Base-by-base conservation (phyloP, 1,284 basidiomycete species). In the Papiliotrema flavescens region DNA sequence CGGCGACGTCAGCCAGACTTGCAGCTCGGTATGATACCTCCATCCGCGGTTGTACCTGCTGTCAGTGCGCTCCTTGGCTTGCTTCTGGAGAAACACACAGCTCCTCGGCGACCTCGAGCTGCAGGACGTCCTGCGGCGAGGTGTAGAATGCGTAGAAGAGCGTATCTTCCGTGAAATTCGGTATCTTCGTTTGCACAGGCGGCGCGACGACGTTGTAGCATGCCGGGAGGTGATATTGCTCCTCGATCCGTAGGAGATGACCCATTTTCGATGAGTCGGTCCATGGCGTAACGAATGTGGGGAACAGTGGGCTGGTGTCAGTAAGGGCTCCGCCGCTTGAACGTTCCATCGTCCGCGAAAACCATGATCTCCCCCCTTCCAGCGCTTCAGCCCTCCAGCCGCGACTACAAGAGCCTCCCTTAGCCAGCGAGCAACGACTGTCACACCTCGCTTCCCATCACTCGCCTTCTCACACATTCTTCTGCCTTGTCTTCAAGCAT, bases 71-170 rank as follows among this genome's bases (percentile, higher is more conserved):
- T 32, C 28, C 28, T 11, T 32, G 5, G 6, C 28, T 6, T 11
- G 28, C 6, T 11, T 32, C 28, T 11, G 28, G 28, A 32, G 35
- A 22, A 6, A 84, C 88, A 74, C 76, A 94, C 87, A 98, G 81
- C 80, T 98, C 95, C 42, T 93, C 92, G 14, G 95, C 95, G 47
- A 94, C 84, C 77, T 98, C 93, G 42, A 77, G 65, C 76, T 98
- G 95, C 60, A 97, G 79, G 32, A 89, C 85, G 77, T 98, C 95
- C 67, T 91, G 81, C 53, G 95, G 92, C 75, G 86, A 87, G 56
- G 90, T 87, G 79, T 98, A 98, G 80, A 98, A 98, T 84, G 97
- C 95, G 82, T 92, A 97, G 79, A 98, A 98, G 37, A 98, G 79
- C 26, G 95, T 98, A 79, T 98, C 95, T 76, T 98, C 95, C 70